Evolutionary conservation across 2,329 filamentous ascomycete species (phyloP), one percentile per base, ranked within the genome.

Genomic region (Talaromyces sp.): DNA sequence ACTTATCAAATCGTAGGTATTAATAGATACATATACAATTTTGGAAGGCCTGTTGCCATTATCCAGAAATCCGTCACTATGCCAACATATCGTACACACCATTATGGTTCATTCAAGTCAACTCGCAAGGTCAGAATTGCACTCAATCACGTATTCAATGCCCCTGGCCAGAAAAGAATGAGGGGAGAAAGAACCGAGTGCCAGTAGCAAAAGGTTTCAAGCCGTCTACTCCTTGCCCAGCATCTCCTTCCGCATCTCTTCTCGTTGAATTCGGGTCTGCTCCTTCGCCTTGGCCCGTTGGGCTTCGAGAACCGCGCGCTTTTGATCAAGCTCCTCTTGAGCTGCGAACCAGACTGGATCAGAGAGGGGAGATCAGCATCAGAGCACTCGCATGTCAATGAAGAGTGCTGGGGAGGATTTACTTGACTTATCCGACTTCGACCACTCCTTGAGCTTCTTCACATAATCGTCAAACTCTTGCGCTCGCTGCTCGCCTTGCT

Each of bases 381-480:
- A 14, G 22, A 20, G 27, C 16, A 30, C 17, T 19, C 45, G 10
- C 14, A 4, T 17, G 3, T n/a, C 7, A 13, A 29, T n/a, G 22
- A 24, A n/a, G n/a, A 7, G 14, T 17, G 10, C 14, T 16, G n/a
- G 3, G 13, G 24, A 29, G n/a, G 3, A 68, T 70, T 56, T 80
- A 96, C 91, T 96, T 39, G 90, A 90, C 77, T 93, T 96, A 69
- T 96, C 88, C 13, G 88, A 94, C 77, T 92, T 95, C 22, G 90
- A 89, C 71, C 92, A 90, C 65, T 93, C 85, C 80, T 96, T 97
- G 69, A 99, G 75, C 64, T 87, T 86, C 44, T 69, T 82, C 24
- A 97, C 89, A 67, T 96, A 97, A 51, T 91, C 83, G 68, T 97
- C 89, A 65, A 96, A 96, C 54, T 97, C 91, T 73, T 92, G 82